Conservation (phyloP, 108 stramenopile genomes). For the Hondaea fermentalgiana region DNA sequence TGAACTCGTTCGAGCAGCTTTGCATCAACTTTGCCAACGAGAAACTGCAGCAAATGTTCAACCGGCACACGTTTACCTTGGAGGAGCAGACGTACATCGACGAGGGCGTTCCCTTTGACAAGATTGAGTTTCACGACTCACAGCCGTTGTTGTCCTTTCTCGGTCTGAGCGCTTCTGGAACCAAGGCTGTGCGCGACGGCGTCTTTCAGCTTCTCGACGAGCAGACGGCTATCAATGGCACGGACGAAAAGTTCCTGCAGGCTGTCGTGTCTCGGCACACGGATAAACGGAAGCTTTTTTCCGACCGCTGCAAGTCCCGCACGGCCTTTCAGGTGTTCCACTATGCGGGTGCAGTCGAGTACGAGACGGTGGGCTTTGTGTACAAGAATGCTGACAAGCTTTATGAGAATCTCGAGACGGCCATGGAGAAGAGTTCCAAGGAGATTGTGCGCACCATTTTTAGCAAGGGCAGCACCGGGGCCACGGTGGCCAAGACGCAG, state of each 20-base stretch:
- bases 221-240: constrained; percentile 17
- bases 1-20: constrained; percentile 51
- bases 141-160: constrained; percentile 94
- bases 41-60: constrained; percentile 58
- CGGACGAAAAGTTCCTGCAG: constrained; percentile 23
- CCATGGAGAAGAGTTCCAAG: neutral
- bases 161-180: constrained; percentile 61
- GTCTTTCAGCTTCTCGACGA: constrained; percentile 39
- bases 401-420: neutral
- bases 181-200: neutral
- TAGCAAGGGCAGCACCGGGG: neutral
- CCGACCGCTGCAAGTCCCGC: constrained; percentile 12
- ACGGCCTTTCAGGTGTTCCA: constrained; percentile 33
- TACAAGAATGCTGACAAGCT: constrained; percentile 47
- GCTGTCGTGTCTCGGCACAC: neutral
- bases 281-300: neutral
- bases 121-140: constrained; percentile 88
- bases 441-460: neutral
- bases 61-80: constrained; percentile 45
- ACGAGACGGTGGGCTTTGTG: constrained; percentile 40
- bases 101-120: constrained; percentile 49
- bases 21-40: constrained; percentile 53
- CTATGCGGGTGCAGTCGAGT: constrained; percentile 42
- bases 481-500: neutral
- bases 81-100: constrained; percentile 51